These are phyloP conservation scores for Orbilia oligospora DNA, from an alignment of 2,329 filamentous ascomycete species.

Conservation along the genomic window DNA sequence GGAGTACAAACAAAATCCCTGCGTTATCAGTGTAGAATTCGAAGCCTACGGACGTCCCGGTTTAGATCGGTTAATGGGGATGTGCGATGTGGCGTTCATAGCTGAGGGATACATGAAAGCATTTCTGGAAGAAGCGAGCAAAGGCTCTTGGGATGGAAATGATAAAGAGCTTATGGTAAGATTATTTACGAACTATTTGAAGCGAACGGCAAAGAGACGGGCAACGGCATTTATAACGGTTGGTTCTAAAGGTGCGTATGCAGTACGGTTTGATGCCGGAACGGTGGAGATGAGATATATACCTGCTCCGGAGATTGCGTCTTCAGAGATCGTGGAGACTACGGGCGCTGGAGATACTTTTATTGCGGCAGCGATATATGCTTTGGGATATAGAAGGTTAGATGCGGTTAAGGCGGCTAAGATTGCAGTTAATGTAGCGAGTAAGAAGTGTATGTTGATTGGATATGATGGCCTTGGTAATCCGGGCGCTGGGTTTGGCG, in stretches of 20 bases:
- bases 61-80: slow-evolving; percentile 48
- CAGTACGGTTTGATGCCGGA: background rate
- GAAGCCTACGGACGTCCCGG: slow-evolving; percentile 61
- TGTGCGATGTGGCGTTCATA: slow-evolving; percentile 60
- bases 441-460: slow-evolving; percentile 60
- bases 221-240: slow-evolving; percentile 36
- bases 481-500: slow-evolving; percentile 34
- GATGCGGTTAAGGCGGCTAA: slow-evolving; percentile 49
- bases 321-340: slow-evolving; percentile 59
- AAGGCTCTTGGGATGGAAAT: slow-evolving; percentile 14
- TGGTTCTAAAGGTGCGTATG: slow-evolving; percentile 42
- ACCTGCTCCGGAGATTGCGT: slow-evolving; percentile 37
- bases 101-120: slow-evolving; percentile 55
- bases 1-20: slow-evolving; percentile 20
- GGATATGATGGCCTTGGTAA: slow-evolving; percentile 60
- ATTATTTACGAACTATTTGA: slow-evolving; percentile 12
- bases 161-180: slow-evolving; percentile 29
- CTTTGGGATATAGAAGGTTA: slow-evolving; percentile 40
- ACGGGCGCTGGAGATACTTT: slow-evolving; percentile 63
- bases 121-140: slow-evolving; percentile 21
- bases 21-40: slow-evolving; percentile 61
- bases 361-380: slow-evolving; percentile 61
- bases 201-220: slow-evolving; percentile 17
- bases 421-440: slow-evolving; percentile 62
- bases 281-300: slow-evolving; percentile 32